These are phyloP conservation scores for Ilyonectria robusta DNA, from an alignment of 2,329 filamentous ascomycete genomes.

Conservation along the genomic window DNA sequence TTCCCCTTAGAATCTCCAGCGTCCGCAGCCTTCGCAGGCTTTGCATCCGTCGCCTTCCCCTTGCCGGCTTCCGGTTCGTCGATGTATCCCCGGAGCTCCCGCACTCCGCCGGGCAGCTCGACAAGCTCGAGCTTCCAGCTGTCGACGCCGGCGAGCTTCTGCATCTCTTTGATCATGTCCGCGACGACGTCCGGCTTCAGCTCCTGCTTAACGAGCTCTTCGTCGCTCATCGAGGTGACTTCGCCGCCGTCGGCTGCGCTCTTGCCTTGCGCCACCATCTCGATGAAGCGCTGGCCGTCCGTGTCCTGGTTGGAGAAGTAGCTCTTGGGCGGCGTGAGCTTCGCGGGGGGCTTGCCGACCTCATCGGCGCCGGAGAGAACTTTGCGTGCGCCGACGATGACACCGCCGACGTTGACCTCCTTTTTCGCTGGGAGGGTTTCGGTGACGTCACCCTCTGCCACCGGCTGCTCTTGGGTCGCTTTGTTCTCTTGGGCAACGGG, in stretches of 20 bases:
- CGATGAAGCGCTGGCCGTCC: constrained; percentile 51
- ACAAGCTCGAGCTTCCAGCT: constrained; percentile 88
- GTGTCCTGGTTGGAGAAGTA: constrained; percentile 51
- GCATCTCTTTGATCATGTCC: constrained; percentile 76
- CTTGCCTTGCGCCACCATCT: constrained; percentile 62
- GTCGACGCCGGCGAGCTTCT: constrained; percentile 77
- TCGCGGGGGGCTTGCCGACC: constrained; percentile 62
- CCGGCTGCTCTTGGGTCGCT: constrained; percentile 14
- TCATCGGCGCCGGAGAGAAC: constrained; percentile 62
- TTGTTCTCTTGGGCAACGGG: constrained; percentile 38
- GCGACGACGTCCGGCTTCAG: constrained; percentile 78
- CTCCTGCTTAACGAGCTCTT: constrained; percentile 78
- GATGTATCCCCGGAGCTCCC: constrained; percentile 79
- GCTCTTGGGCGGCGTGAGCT: constrained; percentile 61
- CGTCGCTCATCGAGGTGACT: constrained; percentile 72
- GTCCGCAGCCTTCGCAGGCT: constrained; percentile 34
- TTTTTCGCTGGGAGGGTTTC: constrained; percentile 52
- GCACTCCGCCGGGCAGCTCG: constrained; percentile 70
- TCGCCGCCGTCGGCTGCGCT: constrained; percentile 72
- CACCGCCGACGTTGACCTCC: constrained; percentile 65
- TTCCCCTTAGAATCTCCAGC: constrained; percentile 39
- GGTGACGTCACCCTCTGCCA: constrained; percentile 28
- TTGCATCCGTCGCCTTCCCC: constrained; percentile 33
- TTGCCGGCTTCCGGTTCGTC: constrained; percentile 65
- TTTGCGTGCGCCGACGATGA: constrained; percentile 66